A percentile compares a stretch with the other conserved stretches of the same genome.
These are phyloP conservation scores for Carex sylvatica DNA, from an alignment of 202 grass and related monocot species.

Conservation along the genomic window DNA sequence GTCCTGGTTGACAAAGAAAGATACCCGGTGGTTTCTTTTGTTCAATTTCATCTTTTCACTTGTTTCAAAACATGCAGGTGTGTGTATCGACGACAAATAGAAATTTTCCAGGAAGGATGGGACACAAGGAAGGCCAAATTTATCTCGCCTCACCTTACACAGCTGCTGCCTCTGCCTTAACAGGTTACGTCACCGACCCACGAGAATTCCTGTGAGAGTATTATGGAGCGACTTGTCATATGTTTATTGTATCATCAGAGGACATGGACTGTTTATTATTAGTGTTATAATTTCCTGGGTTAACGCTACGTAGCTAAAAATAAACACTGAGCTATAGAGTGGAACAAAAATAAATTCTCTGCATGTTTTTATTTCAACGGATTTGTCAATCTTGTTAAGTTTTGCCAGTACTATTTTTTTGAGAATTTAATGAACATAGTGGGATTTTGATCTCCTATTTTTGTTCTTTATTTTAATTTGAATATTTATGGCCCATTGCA, in stretches of 20 bases:
- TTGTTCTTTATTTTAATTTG: background rate
- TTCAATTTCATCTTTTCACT: background rate
- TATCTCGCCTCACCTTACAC: slow-evolving; percentile 92
- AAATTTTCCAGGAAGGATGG: slow-evolving; percentile 95
- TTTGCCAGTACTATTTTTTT: background rate
- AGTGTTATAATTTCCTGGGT: background rate
- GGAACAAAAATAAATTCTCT: background rate
- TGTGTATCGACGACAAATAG: slow-evolving; percentile 93
- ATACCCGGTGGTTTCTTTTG: background rate
- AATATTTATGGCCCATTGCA: background rate
- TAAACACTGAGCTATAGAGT: slow-evolving; percentile 8
- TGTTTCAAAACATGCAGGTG: slow-evolving; percentile 40
- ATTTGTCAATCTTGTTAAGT: background rate
- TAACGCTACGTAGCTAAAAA: background rate
- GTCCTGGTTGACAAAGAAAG: background rate
- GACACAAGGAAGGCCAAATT: slow-evolving; percentile 93
- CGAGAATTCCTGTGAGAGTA: slow-evolving; percentile 55
- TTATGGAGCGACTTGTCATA: background rate
- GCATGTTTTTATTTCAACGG: background rate
- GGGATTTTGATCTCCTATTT: background rate
- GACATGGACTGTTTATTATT: background rate
- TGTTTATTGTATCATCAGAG: slow-evolving; percentile 6
- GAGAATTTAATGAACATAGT: background rate
- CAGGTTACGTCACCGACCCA: slow-evolving; percentile 80
- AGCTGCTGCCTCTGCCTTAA: slow-evolving; percentile 67